Evolutionary conservation across 345 rosid species (phyloP), one percentile per base, ranked within the genome.

Genomic region (Ceriops zippeliana): DNA sequence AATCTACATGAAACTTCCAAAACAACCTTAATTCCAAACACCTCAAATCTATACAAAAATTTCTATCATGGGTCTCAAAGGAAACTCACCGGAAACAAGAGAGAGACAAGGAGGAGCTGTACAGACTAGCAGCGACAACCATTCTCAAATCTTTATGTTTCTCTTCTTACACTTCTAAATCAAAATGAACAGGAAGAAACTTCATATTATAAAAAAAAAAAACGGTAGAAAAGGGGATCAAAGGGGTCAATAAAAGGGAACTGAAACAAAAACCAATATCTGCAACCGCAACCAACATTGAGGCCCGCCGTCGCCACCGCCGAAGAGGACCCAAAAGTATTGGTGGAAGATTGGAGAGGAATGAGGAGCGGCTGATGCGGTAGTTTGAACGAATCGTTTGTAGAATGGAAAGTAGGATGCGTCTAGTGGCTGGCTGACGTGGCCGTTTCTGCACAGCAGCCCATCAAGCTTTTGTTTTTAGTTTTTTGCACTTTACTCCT

Each of bases 71-170:
- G 38, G 7, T 30, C 21, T 52, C 28, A 59, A 16, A 47, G 17
- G 38, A 42, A 35, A 64, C 77, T 72, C 64, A 79, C 83, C 11
- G 80, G 10, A 76, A 72, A 68, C 26, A 65, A n/a, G 74, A 72
- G 6, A 37, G 63, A 34, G 56, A 21, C 65, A 61, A 56, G 2
- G 76, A 72, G 51, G 79, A 60, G 51, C 70, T 52, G 46, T 19
- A 72, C 69, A 79, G 63, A 38, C 62, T 59, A 6, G 67, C 1
- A 19, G 73, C 34, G 42, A 66, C 73, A 58, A 65, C 70, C 72
- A 69, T 73, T 58, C 37, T 58, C 47, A 35, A 67, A 10, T 61
- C 27, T 26, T 22, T 24, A 21, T 7, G 58, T 24, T 53, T 53
- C 28, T 27, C 30, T 3, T 19, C 9, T 21, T 54, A 54, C 27